These are phyloP conservation scores for Aspergillus proliferans DNA, from an alignment of 2,329 filamentous ascomycete genomes.

Conservation along the genomic window DNA sequence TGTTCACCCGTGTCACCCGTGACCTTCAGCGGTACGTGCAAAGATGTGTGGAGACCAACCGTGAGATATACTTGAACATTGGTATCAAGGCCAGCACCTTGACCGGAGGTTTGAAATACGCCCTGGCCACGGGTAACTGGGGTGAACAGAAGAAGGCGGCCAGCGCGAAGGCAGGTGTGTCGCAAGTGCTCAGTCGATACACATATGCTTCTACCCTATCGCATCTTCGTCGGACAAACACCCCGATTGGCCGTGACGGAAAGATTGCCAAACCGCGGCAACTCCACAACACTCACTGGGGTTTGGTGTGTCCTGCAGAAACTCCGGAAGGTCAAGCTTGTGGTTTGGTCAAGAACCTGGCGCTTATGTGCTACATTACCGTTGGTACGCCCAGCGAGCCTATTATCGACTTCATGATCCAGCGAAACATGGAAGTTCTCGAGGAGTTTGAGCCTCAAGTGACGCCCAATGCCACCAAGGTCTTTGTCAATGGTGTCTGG, in stretches of 20 bases:
- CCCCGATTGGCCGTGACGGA: constrained; percentile 92
- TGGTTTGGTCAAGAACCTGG: constrained; percentile 94
- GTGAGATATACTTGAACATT: constrained; percentile 83
- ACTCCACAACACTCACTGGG: constrained; percentile 98
- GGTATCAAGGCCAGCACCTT: constrained; percentile 88
- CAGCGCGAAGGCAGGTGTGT: constrained; percentile 91
- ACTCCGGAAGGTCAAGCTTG: constrained; percentile 98
- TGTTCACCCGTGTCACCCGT: constrained; percentile 84
- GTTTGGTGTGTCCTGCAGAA: constrained; percentile 91
- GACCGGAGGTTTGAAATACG: constrained; percentile 93
- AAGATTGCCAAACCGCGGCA: constrained; percentile 98
- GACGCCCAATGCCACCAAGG: constrained; percentile 89
- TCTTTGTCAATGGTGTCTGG: constrained; percentile 98
- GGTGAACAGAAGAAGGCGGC: constrained; percentile 98
- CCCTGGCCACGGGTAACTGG: constrained; percentile 96
- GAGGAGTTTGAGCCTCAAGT: constrained; percentile 86
- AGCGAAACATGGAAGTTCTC: constrained; percentile 89
- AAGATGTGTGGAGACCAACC: constrained; percentile 80
- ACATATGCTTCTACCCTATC: constrained; percentile 95
- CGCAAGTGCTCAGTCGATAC: constrained; percentile 95
- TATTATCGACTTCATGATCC: constrained; percentile 91
- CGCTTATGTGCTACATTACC: constrained; percentile 96
- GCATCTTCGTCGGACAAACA: constrained; percentile 95
- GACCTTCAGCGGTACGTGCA: constrained; percentile 89
- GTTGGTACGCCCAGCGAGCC: constrained; percentile 88